Evolutionary conservation across 2,329 filamentous ascomycete genomes (phyloP), one percentile per base, ranked within the genome.

Genomic region (Cyphellophora europaea): DNA sequence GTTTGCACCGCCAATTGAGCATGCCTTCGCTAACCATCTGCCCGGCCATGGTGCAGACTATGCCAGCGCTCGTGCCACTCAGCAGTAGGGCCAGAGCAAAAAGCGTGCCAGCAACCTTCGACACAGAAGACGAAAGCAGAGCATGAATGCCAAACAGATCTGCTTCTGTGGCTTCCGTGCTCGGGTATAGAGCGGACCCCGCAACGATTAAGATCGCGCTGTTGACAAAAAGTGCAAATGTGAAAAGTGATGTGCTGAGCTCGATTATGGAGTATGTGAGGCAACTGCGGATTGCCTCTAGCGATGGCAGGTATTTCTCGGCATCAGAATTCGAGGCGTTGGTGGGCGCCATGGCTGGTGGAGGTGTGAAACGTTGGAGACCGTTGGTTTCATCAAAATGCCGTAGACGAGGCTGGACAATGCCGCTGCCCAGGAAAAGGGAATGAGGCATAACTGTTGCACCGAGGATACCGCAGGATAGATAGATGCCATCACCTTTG

Each of bases 1-100:
- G 86, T 41, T 69, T 68, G 19, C 88, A 58, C 5, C 62, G 74
- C 82, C 84, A 87, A 30, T 76, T 74, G 29, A 93, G 57, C 41
- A 86, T 83, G 5, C 86, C 86, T 55, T 93, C 86, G 43, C 77
- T 79, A 15, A 93, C 80, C 78, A 93, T 91, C 56, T 93, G 86
- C 0, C 86, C 86, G 0, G 86, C 74, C 47, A 93, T 91, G 2
- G 87, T 93, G 61, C 86, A 93, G 18, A 49, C 47, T 21, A 93
- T 84, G 5, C 86, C 86, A 0, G 86, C 86, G 0, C 78, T 83
- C 10, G 85, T 72, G 6, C 86, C 86, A 0, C 81, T 87, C 1
- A 93, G 72, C 0, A 93, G 70, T 1, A 93, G 64, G 0, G 86
- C 84, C 2, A 93, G 65, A 0, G 84, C 84, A 44, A 93, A 93